Percentiles rank a stretch among this genome's conserved stretches.
phyloP scores from a whole-genome alignment of 768 basidiomycete genomes.

The Strobilomyces echinocephalus region DNA sequence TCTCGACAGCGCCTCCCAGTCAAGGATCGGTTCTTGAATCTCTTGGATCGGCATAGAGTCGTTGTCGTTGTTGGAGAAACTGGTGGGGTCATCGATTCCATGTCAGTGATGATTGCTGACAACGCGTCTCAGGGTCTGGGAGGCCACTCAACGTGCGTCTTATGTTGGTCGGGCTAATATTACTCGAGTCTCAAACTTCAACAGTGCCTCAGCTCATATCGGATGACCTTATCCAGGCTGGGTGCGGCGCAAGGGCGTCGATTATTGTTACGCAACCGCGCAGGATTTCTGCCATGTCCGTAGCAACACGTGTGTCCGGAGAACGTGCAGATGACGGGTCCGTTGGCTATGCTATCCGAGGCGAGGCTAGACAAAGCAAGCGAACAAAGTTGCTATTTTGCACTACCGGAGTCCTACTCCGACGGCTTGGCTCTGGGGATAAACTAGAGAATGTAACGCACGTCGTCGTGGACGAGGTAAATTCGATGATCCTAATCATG shows the following conservation, averaged over 20 bases:
- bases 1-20: conserved; percentile 63
- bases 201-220: conserved; percentile 86
- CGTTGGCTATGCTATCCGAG: conserved; percentile 86
- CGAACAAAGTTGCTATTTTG: conserved; percentile 82
- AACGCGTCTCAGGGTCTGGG: conserved; percentile 57
- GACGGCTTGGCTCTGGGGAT: conserved; percentile 73
- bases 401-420: conserved; percentile 89
- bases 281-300: conserved; percentile 82
- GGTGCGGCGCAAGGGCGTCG: conserved; percentile 57
- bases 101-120: not conserved
- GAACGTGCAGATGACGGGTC: conserved; percentile 75
- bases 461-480: conserved; percentile 86
- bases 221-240: conserved; percentile 67
- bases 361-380: conserved; percentile 64
- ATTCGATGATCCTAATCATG: not conserved
- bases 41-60: conserved; percentile 56
- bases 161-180: not conserved
- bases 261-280: conserved; percentile 90
- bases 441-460: conserved; percentile 69
- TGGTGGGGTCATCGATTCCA: conserved; percentile 36
- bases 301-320: conserved; percentile 79
- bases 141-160: conserved; percentile 75
- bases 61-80: conserved; percentile 90
- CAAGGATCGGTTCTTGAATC: conserved; percentile 55
- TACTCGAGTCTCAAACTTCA: not conserved